Evolutionary conservation across 176 grass and related monocot species (phyloP), one percentile per base, ranked within the genome.

Genomic region (Typha latifolia): DNA sequence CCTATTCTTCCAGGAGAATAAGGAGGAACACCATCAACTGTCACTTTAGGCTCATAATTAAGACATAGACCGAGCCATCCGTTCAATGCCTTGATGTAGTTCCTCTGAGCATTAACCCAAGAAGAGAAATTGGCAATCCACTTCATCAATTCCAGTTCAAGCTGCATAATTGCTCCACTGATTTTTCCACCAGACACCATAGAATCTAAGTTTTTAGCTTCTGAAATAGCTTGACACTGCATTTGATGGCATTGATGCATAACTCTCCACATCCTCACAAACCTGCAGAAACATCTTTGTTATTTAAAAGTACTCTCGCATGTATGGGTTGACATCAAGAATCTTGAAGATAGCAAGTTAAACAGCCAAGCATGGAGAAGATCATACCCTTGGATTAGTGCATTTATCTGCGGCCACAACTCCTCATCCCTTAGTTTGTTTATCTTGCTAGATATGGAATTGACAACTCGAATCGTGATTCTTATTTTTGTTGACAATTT

Each of bases 101-200:
- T 93, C 64, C 78, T 90, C 66, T 99, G 86, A 0, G 89, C 49
- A 71, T 62, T 94, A 61, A 94, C 76, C 95, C 89, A 99, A 23
- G 74, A 78, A 2, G 84, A 90, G 56, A 99, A 90, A 59, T 81
- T 87, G 77, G 86, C 65, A 10, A 77, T 85, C 81, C 85, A 99
- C 79, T 99, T 99, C n/a, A 87, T 89, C 69, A 93, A 52, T 29
- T 99, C 95, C 19, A 94, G 49, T 66, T 99, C 95, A 49, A 99
- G 79, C 53, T 90, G 83, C 74, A 85, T 68, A 4, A 84, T 62
- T 62, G 67, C 74, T 47, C 1, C 34, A 61, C 71, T 48, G 13
- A 63, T 4, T 50, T 69, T 87, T 72, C 68, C 80, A 53, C 64
- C 49, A 3, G 77, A 85, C 48, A 71, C 52, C 5, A 72, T 67